Evolutionary conservation across 1,284 basidiomycete species (phyloP).

Genomic region (Stereum hirsutum): DNA sequence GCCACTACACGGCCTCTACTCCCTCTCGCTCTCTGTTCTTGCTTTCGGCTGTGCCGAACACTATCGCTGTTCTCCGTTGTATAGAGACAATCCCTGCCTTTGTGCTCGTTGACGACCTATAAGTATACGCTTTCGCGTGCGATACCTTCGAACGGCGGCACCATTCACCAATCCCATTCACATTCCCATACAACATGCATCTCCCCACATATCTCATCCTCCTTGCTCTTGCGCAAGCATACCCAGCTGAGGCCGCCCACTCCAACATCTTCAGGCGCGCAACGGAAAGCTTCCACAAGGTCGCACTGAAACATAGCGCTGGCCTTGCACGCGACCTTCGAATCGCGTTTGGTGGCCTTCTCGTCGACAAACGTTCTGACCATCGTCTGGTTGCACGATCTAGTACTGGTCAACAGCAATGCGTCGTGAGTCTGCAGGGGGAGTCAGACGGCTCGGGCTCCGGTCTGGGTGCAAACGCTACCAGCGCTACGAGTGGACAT

Average conservation of each 20-base stretch:
- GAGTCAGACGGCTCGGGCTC: not conserved
- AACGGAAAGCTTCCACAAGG: slow-evolving; percentile 27
- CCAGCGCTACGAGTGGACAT: not conserved
- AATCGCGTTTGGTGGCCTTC: slow-evolving; percentile 43
- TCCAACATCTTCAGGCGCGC: slow-evolving; percentile 22
- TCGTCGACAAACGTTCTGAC: slow-evolving; percentile 10
- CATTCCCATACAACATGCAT: slow-evolving; percentile 9
- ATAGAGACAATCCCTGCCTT: no score
- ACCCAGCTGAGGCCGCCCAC: slow-evolving; percentile 28
- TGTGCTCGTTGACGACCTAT: no score
- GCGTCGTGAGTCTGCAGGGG: slow-evolving; percentile 17
- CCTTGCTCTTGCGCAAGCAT: slow-evolving; percentile 23
- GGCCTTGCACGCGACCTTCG: slow-evolving; percentile 61
- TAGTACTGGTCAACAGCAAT: slow-evolving; percentile 14
- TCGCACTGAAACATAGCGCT: slow-evolving; percentile 40
- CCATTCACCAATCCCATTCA: slow-evolving; percentile 4
- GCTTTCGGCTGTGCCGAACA: no score
- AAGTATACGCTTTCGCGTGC: no score
- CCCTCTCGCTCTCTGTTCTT: no score
- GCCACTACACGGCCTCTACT: no score
- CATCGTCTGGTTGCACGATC: slow-evolving; percentile 10
- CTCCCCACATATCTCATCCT: slow-evolving; percentile 23
- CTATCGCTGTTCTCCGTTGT: no score
- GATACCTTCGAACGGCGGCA: no score
- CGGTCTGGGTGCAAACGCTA: not conserved